phyloP scores from a whole-genome alignment of 2,329 filamentous ascomycete genomes.

The Xylaria sp. region DNA sequence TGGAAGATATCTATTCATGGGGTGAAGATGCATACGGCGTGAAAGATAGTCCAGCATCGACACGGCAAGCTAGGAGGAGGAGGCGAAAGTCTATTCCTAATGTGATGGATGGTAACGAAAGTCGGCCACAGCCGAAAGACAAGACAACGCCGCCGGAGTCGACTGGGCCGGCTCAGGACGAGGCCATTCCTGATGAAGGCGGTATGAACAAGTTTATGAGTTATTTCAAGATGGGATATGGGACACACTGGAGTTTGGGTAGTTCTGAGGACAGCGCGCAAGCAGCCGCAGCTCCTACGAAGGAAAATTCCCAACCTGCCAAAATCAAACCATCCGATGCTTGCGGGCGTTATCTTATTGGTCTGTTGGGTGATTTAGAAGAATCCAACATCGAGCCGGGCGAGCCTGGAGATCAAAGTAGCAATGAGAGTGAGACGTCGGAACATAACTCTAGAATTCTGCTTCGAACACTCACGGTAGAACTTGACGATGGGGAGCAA shows the following conservation, averaged over 20 bases:
- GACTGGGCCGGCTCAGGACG: slow-evolving; percentile 26
- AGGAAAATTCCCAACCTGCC: slow-evolving; percentile 2
- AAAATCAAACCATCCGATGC: slow-evolving; percentile 32
- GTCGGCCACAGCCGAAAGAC: slow-evolving; percentile 15
- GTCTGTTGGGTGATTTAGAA: slow-evolving; percentile 73
- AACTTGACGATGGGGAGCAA: slow-evolving; percentile 63
- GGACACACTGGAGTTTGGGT: slow-evolving; percentile 71
- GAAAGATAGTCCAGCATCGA: slow-evolving; percentile 78
- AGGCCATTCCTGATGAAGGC: slow-evolving; percentile 50
- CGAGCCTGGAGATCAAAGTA: slow-evolving; percentile 41
- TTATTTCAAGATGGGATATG: slow-evolving; percentile 75
- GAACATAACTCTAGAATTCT: slow-evolving; percentile 66
- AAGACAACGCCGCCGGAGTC: slow-evolving; percentile 26
- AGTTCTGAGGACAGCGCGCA: slow-evolving; percentile 40
- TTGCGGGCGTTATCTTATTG: slow-evolving; percentile 70
- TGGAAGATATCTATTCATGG: slow-evolving; percentile 87
- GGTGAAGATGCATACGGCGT: slow-evolving; percentile 88
- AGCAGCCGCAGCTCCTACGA: slow-evolving; percentile 6
- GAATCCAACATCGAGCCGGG: slow-evolving; percentile 54
- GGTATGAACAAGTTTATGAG: slow-evolving; percentile 68
- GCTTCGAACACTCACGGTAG: slow-evolving; percentile 74
- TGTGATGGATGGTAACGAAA: slow-evolving; percentile 23
- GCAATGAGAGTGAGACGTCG: slow-evolving; percentile 49
- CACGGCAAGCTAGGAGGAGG: slow-evolving; percentile 62
- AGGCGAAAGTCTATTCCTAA: slow-evolving; percentile 46